Evolutionary conservation across 2,329 filamentous ascomycete genomes (phyloP).

Genomic region (Colletotrichum liaoningense): DNA sequence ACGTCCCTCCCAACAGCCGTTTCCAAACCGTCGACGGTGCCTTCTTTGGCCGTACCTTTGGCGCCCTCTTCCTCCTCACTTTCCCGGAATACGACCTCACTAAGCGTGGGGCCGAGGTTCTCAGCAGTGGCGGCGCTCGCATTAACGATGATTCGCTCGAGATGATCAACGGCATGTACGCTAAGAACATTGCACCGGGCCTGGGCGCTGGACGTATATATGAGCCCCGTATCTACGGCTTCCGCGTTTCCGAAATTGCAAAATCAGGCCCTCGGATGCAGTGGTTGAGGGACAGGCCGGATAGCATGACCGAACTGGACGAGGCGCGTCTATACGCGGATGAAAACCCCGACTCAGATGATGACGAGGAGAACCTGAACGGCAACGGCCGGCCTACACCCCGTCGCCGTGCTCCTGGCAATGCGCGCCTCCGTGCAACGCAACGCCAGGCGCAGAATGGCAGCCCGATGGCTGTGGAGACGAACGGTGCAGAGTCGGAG

Average conservation of each 20-base stretch:
- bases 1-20: conserved; percentile 95
- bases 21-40: conserved; percentile 98
- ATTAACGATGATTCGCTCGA: conserved; percentile 57
- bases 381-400: conserved; percentile 53
- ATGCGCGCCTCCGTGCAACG: conserved; percentile 52
- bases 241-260: conserved; percentile 91
- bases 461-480: conserved; percentile 67
- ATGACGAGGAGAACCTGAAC: conserved; percentile 64
- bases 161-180: conserved; percentile 86
- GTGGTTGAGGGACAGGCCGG: conserved; percentile 89
- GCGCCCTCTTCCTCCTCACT: conserved; percentile 96
- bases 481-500: conserved; percentile 69
- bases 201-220: conserved; percentile 87
- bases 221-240: conserved; percentile 96
- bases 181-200: conserved; percentile 88
- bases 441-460: conserved; percentile 61
- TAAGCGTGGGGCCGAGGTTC: conserved; percentile 73
- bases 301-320: conserved; percentile 84
- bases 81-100: conserved; percentile 95
- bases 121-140: conserved; percentile 49
- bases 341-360: conserved; percentile 67
- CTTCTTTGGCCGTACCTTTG: conserved; percentile 98
- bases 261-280: conserved; percentile 95
- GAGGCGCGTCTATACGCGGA: conserved; percentile 72
- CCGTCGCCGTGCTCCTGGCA: conserved; percentile 57